A percentile compares a stretch with the other conserved stretches of the same genome.
These are phyloP conservation scores for Kuraishia hungarica DNA, from an alignment of 805 yeast genomes.

Conservation along the genomic window DNA sequence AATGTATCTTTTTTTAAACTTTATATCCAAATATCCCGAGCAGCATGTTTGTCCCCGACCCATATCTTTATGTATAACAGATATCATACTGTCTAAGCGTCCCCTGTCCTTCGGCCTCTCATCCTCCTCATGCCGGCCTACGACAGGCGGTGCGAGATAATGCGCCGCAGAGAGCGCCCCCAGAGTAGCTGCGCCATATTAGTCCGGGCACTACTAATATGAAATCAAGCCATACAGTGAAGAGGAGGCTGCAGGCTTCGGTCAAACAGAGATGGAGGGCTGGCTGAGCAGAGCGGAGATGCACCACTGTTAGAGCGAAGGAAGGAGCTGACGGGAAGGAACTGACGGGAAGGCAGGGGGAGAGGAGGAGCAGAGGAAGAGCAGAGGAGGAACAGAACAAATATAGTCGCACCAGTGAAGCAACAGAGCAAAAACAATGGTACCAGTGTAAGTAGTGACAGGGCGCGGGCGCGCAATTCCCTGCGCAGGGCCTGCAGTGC, in stretches of 20 bases:
- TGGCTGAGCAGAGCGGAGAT: neutral
- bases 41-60: no score
- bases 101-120: neutral
- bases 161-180: neutral
- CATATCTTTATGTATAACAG: no score
- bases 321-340: no score
- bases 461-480: no score
- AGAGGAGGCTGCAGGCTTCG: neutral
- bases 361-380: neutral
- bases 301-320: neutral
- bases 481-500: no score
- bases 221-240: neutral
- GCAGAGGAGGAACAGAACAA: neutral
- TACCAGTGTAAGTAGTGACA: no score
- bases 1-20: no score
- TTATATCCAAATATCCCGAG: no score
- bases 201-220: neutral
- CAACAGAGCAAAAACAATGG: no score
- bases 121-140: neutral
- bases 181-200: neutral
- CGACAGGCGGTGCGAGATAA: neutral
- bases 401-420: no score
- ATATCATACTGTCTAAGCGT: no score
- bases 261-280: neutral
- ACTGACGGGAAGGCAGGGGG: neutral